Evolutionary conservation across 148 eudicot genomes (phyloP).

Genomic region (Rhododendron vialii): DNA sequence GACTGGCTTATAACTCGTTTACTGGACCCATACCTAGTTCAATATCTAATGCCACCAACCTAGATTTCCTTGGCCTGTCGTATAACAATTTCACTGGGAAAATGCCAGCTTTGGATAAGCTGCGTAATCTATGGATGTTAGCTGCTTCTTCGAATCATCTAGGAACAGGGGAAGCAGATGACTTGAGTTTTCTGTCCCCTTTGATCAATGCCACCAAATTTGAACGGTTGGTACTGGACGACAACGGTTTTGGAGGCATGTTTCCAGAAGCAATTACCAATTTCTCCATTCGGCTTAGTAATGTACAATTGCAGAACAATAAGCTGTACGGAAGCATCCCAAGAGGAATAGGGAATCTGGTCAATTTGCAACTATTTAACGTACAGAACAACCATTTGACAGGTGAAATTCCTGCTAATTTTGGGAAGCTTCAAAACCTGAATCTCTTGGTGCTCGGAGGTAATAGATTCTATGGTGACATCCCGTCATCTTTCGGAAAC

Average conservation of each 20-base stretch:
- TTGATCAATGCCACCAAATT: not conserved
- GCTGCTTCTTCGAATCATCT: accelerated
- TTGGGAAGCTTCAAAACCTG: no score
- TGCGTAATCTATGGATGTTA: not conserved
- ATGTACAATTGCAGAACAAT: accelerated
- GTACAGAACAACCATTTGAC: not conserved
- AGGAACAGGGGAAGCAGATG: not conserved
- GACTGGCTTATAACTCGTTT: accelerated
- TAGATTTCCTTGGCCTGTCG: no score
- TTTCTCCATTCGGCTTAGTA: not conserved
- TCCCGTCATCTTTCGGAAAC: no score
- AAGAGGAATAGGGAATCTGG: not conserved
- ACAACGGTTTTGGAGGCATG: not conserved
- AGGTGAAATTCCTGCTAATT: no score
- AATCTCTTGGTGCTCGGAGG: no score
- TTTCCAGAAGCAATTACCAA: not conserved
- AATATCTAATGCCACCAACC: no score
- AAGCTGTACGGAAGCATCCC: not conserved
- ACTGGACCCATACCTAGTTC: no score
- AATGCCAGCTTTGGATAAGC: not conserved
- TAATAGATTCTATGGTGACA: no score
- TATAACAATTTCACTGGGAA: no score
- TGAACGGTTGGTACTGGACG: accelerated
- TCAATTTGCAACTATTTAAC: not conserved
- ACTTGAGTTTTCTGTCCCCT: not conserved